Conservation (phyloP, 139 green algal genomes). For the Volvox africanus region DNA sequence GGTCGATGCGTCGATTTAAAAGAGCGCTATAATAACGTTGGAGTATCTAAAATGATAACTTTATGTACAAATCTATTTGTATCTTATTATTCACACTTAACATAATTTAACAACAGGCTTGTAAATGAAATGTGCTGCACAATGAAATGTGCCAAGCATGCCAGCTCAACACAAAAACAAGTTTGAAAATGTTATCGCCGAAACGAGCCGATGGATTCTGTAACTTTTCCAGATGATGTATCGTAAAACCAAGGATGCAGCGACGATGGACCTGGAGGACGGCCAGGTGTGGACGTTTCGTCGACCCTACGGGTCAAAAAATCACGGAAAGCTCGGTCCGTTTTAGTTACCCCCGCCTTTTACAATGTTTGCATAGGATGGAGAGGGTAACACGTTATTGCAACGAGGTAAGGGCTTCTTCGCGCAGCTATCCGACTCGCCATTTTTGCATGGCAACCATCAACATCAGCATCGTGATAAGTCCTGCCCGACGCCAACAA, state of each 20-base stretch:
- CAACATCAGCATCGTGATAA: not conserved
- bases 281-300: not conserved
- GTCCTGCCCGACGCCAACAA: not conserved
- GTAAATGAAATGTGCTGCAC: too few species aligned
- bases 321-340: not conserved
- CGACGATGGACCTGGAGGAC: not conserved
- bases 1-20: too few species aligned
- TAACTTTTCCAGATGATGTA: not conserved
- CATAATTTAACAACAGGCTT: too few species aligned
- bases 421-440: not conserved
- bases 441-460: not conserved
- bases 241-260: not conserved
- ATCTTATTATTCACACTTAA: too few species aligned
- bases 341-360: not conserved
- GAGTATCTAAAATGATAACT: too few species aligned
- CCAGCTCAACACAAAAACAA: not conserved
- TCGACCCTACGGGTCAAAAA: slow-evolving; percentile 13
- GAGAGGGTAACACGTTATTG: not conserved
- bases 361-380: not conserved
- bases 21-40: too few species aligned
- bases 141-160: not conserved
- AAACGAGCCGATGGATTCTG: not conserved
- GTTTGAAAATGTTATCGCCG: not conserved
- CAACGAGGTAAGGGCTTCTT: not conserved
- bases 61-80: too few species aligned